A percentile compares a stretch with the other conserved stretches of the same genome.
Evolutionary conservation across 2,329 filamentous ascomycete species (phyloP).

Genomic region (Cercospora sp.): DNA sequence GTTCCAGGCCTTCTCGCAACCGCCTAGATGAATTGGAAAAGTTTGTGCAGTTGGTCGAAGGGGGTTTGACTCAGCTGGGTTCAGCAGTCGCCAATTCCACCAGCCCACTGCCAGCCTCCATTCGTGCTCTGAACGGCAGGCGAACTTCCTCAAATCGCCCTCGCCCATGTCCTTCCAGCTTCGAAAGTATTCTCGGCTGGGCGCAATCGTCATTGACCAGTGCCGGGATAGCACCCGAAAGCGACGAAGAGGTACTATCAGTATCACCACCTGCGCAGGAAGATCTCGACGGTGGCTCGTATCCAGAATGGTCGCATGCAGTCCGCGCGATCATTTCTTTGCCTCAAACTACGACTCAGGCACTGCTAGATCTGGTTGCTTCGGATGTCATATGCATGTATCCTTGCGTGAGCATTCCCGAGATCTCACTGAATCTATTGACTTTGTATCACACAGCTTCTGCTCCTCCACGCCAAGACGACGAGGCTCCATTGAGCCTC

Average conservation of each 20-base stretch:
- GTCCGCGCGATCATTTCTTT: neutral
- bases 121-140: neutral
- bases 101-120: neutral
- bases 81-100: neutral
- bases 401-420: neutral
- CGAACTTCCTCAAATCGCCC: neutral
- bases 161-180: neutral
- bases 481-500: neutral
- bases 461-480: neutral
- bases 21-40: neutral
- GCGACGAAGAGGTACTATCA: neutral
- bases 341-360: neutral
- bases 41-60: neutral
- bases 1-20: neutral
- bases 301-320: neutral
- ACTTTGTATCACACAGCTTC: neutral
- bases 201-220: neutral
- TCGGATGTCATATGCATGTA: neutral
- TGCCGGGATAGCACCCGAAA: neutral
- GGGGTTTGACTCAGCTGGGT: neutral
- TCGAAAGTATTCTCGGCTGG: neutral
- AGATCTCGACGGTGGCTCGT: neutral
- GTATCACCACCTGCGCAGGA: neutral
- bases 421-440: neutral
- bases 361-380: neutral